phyloP scores from a whole-genome alignment of 306 rosid species.

The Fragaria ananassa region DNA sequence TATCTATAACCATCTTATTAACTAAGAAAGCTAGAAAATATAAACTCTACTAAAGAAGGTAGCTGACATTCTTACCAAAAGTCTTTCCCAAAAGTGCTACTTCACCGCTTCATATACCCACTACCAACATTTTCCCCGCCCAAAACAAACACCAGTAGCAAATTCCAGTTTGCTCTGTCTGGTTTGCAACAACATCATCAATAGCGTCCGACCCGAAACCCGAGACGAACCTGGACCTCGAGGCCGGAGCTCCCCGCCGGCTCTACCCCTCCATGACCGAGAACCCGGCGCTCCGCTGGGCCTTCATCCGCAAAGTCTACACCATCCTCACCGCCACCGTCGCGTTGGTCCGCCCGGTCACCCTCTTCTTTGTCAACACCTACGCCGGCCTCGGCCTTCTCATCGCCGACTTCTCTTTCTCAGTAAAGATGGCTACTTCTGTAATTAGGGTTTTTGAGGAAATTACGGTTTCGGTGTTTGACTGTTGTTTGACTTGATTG shows the following conservation, averaged over 20 bases:
- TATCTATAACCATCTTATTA: too few species aligned
- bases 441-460: neutral
- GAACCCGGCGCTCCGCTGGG: conserved; percentile 44
- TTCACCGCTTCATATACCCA: too few species aligned
- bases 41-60: too few species aligned
- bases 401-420: neutral
- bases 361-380: conserved; percentile 9
- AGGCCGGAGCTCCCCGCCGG: neutral
- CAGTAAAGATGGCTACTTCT: neutral
- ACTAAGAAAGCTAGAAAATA: too few species aligned
- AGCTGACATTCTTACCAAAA: too few species aligned
- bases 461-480: too few species aligned
- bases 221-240: neutral
- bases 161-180: neutral
- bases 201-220: neutral
- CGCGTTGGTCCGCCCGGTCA: conserved; percentile 18
- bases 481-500: too few species aligned
- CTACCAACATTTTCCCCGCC: too few species aligned
- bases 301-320: conserved; percentile 57
- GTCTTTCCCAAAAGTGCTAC: too few species aligned
- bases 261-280: conserved; percentile 34
- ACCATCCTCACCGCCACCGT: conserved; percentile 20
- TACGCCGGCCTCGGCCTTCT: neutral
- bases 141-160: neutral
- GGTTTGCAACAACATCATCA: neutral